Evolutionary conservation across 352 stramenopile species (phyloP).

Genomic region (Phytophthora pseudosyringae): DNA sequence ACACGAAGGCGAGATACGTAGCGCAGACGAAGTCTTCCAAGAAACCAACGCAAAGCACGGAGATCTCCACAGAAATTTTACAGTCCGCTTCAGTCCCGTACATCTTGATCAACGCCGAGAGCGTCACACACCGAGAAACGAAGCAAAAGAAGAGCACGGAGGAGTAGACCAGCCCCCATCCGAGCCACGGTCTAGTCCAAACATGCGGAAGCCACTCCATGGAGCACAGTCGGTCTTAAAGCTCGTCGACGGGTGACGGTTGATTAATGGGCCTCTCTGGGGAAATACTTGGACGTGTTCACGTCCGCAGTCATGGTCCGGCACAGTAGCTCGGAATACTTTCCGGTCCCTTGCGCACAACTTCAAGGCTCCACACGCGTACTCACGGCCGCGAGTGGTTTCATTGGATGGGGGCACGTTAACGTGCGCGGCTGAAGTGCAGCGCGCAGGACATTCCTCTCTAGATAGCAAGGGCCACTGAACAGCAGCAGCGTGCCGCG

Average conservation of each 20-base stretch:
- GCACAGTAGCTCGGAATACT: slow-evolving; percentile 3
- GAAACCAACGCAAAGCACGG: too few species aligned
- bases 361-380: neutral
- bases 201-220: neutral
- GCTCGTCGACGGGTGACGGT: neutral
- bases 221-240: slow-evolving; percentile 9
- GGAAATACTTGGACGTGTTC: neutral
- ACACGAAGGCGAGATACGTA: too few species aligned
- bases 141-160: slow-evolving; percentile 36
- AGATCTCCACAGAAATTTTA: too few species aligned
- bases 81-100: too few species aligned
- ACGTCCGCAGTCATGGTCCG: neutral
- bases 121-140: slow-evolving; percentile 25
- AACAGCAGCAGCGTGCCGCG: neutral
- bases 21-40: too few species aligned
- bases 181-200: slow-evolving; percentile 26
- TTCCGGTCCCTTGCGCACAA: neutral
- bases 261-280: slow-evolving; percentile 3
- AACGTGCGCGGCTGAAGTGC: neutral
- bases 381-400: neutral
- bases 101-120: slow-evolving; percentile 1
- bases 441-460: neutral
- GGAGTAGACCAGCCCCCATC: slow-evolving; percentile 41
- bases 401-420: slow-evolving; percentile 9
- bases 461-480: neutral